Base-by-base conservation (phyloP, 805 yeast species). In the Wickerhamiella parazyma region DNA sequence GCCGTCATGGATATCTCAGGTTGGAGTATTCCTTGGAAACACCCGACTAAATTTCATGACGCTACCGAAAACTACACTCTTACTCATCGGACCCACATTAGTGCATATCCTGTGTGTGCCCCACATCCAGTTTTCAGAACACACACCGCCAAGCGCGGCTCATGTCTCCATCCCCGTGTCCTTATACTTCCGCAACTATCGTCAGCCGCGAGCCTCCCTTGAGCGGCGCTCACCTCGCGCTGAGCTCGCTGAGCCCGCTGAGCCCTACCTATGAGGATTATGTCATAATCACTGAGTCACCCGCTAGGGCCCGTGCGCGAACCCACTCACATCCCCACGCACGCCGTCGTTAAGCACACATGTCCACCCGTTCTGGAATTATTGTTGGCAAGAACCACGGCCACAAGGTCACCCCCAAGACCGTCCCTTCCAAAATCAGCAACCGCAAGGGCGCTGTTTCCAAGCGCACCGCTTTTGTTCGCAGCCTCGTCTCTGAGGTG, bases 311-410 rank as follows among this genome's bases (percentile, higher is more conserved):
- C 31, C 43, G 33, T 22, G 33, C 6, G 14, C 33, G 8, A 37
- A 28, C 26, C 35, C 22, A 33, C 44, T 24, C 28, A n/a, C 20
- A 20, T 21, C 25, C 26, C 38, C 46, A 38, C 33, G 35, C 42
- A 22, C 33, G 11, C 17, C 39, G 12, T 22, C 24, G 25, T 18
- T 22, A 20, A 19, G 48, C 47, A 47, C 64, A 61, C 58, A 68
- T 68, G 72, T 71, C 72, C 61, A 64, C 53, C 37, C 71, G 69
- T 64, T 61, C 72, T 66, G 80, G 80, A 72, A 85, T 89, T 70
- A 94, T 95, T 75, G 78, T 79, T 75, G 99, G 99, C 72, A 76
- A 80, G 71, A 93, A 91, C 95, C 89, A 93, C 75, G 99, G 99
- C 72, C 93, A 81, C 93, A 78, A 83, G 74, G 91, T 85, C 73